phyloP scores from a whole-genome alignment of 2,329 filamentous ascomycete genomes.

The Penicillium janthinellum region DNA sequence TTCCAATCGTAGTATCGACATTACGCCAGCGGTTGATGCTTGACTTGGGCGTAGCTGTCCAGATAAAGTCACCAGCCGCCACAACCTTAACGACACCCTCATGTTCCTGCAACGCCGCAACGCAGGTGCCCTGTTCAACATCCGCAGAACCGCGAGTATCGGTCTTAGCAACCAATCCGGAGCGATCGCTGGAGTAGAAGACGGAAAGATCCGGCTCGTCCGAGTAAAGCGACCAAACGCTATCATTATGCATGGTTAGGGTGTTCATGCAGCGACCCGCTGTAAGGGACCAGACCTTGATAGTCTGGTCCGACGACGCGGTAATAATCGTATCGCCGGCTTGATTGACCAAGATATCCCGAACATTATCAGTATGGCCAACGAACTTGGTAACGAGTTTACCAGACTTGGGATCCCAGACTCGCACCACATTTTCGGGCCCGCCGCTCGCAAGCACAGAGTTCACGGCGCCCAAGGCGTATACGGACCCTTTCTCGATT shows the following conservation, averaged over 20 bases:
- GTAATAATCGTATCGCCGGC: conserved; percentile 90
- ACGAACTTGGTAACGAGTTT: conserved; percentile 95
- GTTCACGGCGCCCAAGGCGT: conserved; percentile 78
- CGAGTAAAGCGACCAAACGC: conserved; percentile 94
- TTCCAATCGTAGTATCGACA: conserved; percentile 74
- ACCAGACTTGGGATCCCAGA: conserved; percentile 89
- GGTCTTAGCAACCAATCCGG: conserved; percentile 92
- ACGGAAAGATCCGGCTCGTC: conserved; percentile 80
- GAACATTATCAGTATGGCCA: conserved; percentile 91
- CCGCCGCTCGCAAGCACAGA: conserved; percentile 88
- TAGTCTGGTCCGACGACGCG: conserved; percentile 91
- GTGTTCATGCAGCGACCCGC: conserved; percentile 97
- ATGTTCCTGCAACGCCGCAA: conserved; percentile 91
- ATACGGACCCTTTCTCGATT: conserved; percentile 88
- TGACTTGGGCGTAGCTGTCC: conserved; percentile 86
- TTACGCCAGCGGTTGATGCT: conserved; percentile 92
- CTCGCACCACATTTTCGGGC: conserved; percentile 85
- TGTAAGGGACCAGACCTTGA: conserved; percentile 97
- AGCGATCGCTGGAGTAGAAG: conserved; percentile 94
- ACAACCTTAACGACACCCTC: conserved; percentile 65
- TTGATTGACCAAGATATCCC: conserved; percentile 85
- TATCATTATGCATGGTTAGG: conserved; percentile 97
- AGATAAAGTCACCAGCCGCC: conserved; percentile 72
- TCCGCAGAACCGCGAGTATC: conserved; percentile 77
- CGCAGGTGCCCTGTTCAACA: conserved; percentile 83